A percentile compares a stretch with the other conserved stretches of the same genome.
phyloP scores from a whole-genome alignment of 106 monocot species.

The Acorus calamus region DNA sequence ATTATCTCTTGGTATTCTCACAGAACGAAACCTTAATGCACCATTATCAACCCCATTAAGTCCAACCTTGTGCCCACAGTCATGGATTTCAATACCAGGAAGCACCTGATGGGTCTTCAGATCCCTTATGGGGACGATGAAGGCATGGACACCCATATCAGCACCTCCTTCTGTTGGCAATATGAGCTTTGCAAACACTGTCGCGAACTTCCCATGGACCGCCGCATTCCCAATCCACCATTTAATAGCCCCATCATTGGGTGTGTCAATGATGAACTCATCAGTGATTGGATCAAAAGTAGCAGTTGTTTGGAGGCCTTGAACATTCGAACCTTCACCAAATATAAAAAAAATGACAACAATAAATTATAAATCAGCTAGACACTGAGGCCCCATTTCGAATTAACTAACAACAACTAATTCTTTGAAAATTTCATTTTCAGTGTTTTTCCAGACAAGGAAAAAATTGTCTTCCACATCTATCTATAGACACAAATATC shows the following conservation, averaged over 20 bases:
- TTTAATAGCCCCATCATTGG: constrained; percentile 95
- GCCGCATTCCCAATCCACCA: constrained; percentile 99
- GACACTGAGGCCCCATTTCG: no score
- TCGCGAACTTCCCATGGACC: constrained; percentile 88
- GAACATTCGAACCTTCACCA: constrained; percentile 77
- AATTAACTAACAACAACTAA: no score
- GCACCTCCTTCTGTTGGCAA: constrained; percentile 48
- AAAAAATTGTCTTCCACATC: no score
- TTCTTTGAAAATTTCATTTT: no score
- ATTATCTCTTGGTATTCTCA: constrained; percentile 85
- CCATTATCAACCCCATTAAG: constrained; percentile 98
- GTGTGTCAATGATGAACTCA: constrained; percentile 84
- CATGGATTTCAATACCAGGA: constrained; percentile 86
- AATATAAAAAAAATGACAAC: not conserved
- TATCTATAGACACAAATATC: no score
- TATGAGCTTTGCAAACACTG: constrained; percentile 76
- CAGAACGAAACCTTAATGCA: constrained; percentile 56
- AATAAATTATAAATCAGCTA: not conserved
- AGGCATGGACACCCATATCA: constrained; percentile 95
- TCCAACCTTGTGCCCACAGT: constrained; percentile 92
- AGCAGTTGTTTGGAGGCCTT: constrained; percentile 92
- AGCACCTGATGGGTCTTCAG: constrained; percentile 52
- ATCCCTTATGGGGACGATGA: constrained; percentile 91
- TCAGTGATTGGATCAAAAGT: constrained; percentile 83
- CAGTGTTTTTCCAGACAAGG: no score